Evolutionary conservation across 345 rosid species (phyloP), one percentile per base, ranked within the genome.

Genomic region (Melaleuca alternifolia): DNA sequence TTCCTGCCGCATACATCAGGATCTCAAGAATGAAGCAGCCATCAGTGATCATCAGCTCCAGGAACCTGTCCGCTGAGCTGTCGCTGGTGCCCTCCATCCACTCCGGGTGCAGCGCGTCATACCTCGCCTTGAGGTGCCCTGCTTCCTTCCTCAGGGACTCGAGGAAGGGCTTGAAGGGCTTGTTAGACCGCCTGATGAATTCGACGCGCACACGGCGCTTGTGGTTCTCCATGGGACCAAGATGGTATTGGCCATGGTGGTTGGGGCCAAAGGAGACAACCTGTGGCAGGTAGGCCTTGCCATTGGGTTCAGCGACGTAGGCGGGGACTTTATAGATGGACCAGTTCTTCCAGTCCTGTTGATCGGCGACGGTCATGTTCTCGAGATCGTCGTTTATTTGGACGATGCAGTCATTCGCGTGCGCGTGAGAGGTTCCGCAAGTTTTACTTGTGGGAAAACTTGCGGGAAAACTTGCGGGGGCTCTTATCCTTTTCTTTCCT

Each of bases 271-370:
- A 26, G 20, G 3, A 71, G 20, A 10, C 50, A 26, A 3, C 12
- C 28, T 76, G 51, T 16, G 90, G 93, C 51, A 37, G 75, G 86
- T 90, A 90, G 41, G 91, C 92, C 61, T 82, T 61, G 86, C 53
- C 88, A 87, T 91, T 92, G 16, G 88, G 85, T 53, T 88, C 91
- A 1, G 83, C 82, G 86, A 90, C 89, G 46, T 87, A 54, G 11
- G 86, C 30, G 16, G 91, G 90, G 13, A 93, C 11, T 61, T 86
- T 91, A 87, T 85, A 92, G 83, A 93, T 92, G 9, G 92, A 91
- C 11, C 90, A 82, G 81, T 91, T 88, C 46, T 83, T 86, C 93
- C 93, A 91, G 5, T 52, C 76, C 41, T 51, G 84, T 24, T 11
- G 51, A 84, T 89, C 91, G 18, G 18, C 41, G 5, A 12, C 9